phyloP scores from a whole-genome alignment of 2,329 filamentous ascomycete genomes.

The Fusarium pininemorale region DNA sequence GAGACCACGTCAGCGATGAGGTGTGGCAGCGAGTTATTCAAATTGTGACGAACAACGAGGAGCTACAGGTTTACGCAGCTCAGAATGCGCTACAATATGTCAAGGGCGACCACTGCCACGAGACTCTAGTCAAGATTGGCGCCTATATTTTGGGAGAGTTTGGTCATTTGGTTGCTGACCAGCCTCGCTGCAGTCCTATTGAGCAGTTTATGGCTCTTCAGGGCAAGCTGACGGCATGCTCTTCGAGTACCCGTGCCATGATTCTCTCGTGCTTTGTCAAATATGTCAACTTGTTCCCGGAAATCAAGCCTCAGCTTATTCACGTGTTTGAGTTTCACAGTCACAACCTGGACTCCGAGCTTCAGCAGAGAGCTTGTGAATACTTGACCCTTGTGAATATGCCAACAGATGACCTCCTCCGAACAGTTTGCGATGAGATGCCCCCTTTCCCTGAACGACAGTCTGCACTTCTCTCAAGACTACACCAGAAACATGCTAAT shows the following conservation, averaged over 20 bases:
- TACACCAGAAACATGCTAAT: constrained; percentile 93
- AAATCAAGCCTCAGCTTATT: constrained; percentile 95
- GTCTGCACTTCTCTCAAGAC: constrained; percentile 87
- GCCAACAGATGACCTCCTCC: constrained; percentile 87
- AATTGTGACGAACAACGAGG: constrained; percentile 99
- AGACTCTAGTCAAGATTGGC: constrained; percentile 97
- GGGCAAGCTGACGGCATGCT: constrained; percentile 87
- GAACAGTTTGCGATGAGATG: constrained; percentile 98
- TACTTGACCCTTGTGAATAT: constrained; percentile 87
- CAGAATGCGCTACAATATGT: constrained; percentile 93
- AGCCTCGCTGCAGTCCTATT: constrained; percentile 90
- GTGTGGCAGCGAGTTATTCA: constrained; percentile 99
- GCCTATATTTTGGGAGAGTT: constrained; percentile 97
- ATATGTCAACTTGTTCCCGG: constrained; percentile 97
- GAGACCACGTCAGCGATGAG: constrained; percentile 98
- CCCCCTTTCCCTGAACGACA: constrained; percentile 95
- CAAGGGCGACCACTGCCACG: constrained; percentile 92
- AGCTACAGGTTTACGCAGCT: constrained; percentile 94
- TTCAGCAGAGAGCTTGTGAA: constrained; percentile 96
- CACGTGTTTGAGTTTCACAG: constrained; percentile 92
- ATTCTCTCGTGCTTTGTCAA: constrained; percentile 96
- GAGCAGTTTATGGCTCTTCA: constrained; percentile 96
- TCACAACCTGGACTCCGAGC: constrained; percentile 91
- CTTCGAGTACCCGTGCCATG: constrained; percentile 89
- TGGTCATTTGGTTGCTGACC: constrained; percentile 94